Base-by-base conservation (phyloP, 331 rosid genomes). In the Telfairia occidentalis region DNA sequence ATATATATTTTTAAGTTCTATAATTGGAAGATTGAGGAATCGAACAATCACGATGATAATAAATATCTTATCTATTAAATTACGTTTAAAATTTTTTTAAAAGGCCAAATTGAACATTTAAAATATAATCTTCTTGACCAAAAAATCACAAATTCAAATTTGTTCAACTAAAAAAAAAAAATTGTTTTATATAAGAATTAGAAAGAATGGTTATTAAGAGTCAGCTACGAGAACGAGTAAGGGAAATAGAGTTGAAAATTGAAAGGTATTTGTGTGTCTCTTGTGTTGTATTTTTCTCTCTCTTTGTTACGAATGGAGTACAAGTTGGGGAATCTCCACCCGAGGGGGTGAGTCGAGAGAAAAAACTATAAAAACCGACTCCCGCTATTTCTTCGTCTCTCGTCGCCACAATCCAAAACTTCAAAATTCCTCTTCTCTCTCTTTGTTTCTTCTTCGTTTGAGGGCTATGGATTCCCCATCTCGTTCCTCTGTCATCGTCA, bases 401-500 rank as follows among this genome's bases (percentile, higher is more conserved):
- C 55, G 71, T 82, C 42, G 87, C 42, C 53, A 24, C 58, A n/a
- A 21, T 21, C 48, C 60, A 26, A 57, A 3, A 30, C 6, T 54
- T 35, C 55, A 74, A 43, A 59, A 35, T n/a, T 30, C 1, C 23
- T 74, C 2, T 4, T 16, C 74, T 5, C 76, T 28, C 42, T 30
- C 53, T 42, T 55, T 37, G 73, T 52, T 15, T 24, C 71, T 60
- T 59, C 23, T 59, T 59, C 67, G 9, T 46, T 69, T n/a, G n/a
- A n/a, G n/a, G n/a, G n/a, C n/a, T 24, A 94, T 94, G 98, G 97
- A 91, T 74, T 84, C 87, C 52, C 78, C 85, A 19, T 80, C 85
- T 78, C 90, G 86, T 78, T 83, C 89, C 83, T 88, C 97, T 75
- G 92, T 89, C 80, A 84, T 94, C 82, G 50, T 94, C 59, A 55